A percentile compares a stretch with the other conserved stretches of the same genome.
Conservation (phyloP, 441 rosid species). For the Manihot esculenta region DNA sequence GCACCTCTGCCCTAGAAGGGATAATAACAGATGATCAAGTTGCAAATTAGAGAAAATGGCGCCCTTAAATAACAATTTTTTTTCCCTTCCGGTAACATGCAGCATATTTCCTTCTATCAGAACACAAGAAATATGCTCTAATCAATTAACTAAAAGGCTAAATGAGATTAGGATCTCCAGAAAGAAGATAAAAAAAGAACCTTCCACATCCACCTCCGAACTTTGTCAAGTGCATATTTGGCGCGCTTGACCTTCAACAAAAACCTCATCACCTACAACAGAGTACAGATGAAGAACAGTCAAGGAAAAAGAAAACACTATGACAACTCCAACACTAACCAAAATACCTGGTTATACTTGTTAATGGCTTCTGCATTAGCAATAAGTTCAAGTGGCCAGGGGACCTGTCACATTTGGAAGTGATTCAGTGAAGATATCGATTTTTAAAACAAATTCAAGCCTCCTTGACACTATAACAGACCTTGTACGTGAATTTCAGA, state of each 20-base stretch:
- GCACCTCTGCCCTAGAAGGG: constrained; percentile 64
- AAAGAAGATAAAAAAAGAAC: constrained; percentile 32
- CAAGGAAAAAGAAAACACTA: constrained; percentile 22
- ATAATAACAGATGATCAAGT: constrained; percentile 18
- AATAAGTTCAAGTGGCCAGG: constrained; percentile 99
- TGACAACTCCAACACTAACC: constrained; percentile 21
- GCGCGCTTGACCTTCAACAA: constrained; percentile 95
- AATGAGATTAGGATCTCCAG: background rate
- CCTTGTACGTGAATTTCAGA: constrained; percentile 86
- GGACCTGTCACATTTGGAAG: constrained; percentile 50
- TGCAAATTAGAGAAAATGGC: background rate
- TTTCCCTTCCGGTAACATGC: background rate
- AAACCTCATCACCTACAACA: constrained; percentile 82
- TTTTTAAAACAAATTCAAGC: constrained; percentile 13
- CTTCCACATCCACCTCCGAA: constrained; percentile 99
- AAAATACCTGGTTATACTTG: constrained; percentile 88
- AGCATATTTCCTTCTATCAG: background rate
- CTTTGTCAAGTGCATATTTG: constrained; percentile 89
- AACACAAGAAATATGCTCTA: background rate
- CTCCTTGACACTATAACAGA: constrained; percentile 22
- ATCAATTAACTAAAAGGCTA: background rate
- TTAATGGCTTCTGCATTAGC: constrained; percentile 82
- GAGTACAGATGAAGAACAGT: constrained; percentile 18
- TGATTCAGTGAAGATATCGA: constrained; percentile 15
- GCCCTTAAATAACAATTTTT: constrained; percentile 2